These are phyloP conservation scores for Geranomyces michiganensis DNA, from an alignment of 192 early-diverging fungal species.

Conservation along the genomic window DNA sequence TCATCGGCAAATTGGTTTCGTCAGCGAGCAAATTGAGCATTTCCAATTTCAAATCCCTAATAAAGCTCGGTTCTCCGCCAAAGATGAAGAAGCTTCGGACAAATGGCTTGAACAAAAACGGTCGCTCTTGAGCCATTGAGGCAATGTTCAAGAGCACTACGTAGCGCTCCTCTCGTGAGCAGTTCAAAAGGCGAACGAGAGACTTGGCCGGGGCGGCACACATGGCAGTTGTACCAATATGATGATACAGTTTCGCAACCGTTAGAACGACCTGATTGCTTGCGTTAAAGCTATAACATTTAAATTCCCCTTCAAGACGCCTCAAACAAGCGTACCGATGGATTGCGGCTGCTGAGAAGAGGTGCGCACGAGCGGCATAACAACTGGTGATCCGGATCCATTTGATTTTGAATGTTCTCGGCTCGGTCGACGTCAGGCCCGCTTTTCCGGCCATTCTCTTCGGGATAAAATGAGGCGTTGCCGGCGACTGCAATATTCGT, in stretches of 20 bases:
- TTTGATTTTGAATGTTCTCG: neutral
- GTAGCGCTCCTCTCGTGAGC: slow-evolving; percentile 77
- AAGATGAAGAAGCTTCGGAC: slow-evolving; percentile 81
- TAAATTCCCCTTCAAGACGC: no score
- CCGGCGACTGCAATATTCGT: no score
- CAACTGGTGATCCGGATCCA: slow-evolving; percentile 83
- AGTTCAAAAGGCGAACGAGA: slow-evolving; percentile 71
- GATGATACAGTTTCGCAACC: slow-evolving; percentile 34
- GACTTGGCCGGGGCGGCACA: slow-evolving; percentile 44
- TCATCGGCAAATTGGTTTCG: slow-evolving; percentile 64
- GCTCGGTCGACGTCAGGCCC: neutral
- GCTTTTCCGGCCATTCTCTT: no score
- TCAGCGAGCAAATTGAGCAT: slow-evolving; percentile 74
- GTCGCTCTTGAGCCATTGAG: slow-evolving; percentile 69
- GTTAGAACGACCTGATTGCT: slow-evolving; percentile 37
- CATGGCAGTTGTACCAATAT: slow-evolving; percentile 29
- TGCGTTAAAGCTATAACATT: neutral
- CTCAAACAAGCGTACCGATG: slow-evolving; percentile 54
- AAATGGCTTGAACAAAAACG: slow-evolving; percentile 71
- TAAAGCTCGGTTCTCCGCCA: slow-evolving; percentile 74
- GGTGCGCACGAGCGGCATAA: slow-evolving; percentile 69
- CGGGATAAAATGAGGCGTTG: no score
- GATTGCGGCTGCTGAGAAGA: slow-evolving; percentile 79
- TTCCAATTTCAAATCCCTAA: slow-evolving; percentile 82
- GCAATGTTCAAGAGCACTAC: slow-evolving; percentile 77